Percentiles rank a stretch among this genome's conserved stretches.
Conservation (phyloP, 257 asterid species). For the Verbena officinalis region DNA sequence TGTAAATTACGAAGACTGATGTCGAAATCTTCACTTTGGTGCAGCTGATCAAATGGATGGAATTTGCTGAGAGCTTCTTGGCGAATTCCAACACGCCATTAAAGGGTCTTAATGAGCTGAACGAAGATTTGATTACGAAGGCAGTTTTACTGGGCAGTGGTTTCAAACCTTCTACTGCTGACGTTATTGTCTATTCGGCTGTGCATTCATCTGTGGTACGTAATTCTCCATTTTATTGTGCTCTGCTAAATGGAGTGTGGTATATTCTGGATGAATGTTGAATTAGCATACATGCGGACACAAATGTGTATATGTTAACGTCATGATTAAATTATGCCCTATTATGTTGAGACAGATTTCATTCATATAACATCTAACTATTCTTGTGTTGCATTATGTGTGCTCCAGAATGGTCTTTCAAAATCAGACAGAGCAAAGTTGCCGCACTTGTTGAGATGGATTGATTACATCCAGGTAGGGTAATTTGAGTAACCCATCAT, state of each 20-base stretch:
- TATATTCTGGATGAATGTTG: no score
- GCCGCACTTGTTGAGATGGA: slow-evolving; percentile 85
- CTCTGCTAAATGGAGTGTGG: neutral
- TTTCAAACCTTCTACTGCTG: slow-evolving; percentile 62
- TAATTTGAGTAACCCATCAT: neutral
- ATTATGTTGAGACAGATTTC: slow-evolving; percentile 4
- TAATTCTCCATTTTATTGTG: neutral
- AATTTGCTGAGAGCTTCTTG: slow-evolving; percentile 50
- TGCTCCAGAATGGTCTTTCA: slow-evolving; percentile 60
- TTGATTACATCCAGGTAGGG: slow-evolving; percentile 84
- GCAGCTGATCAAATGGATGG: slow-evolving; percentile 62
- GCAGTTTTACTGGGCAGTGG: slow-evolving; percentile 71
- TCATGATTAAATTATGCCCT: neutral
- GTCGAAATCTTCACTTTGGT: slow-evolving; percentile 23
- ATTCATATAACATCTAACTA: slow-evolving; percentile 15
- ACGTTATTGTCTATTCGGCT: slow-evolving; percentile 64
- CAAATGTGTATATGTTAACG: neutral
- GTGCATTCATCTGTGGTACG: slow-evolving; percentile 72
- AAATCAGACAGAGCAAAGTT: slow-evolving; percentile 55
- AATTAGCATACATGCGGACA: neutral
- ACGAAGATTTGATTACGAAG: slow-evolving; percentile 66
- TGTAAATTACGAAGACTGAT: slow-evolving; percentile 10
- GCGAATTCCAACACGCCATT: slow-evolving; percentile 35
- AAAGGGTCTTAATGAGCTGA: slow-evolving; percentile 57
- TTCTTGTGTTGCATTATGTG: slow-evolving; percentile 3